Percentiles rank a stretch among this genome's conserved stretches.
Conservation (phyloP, 768 basidiomycete genomes). For the Boletus insuetus region DNA sequence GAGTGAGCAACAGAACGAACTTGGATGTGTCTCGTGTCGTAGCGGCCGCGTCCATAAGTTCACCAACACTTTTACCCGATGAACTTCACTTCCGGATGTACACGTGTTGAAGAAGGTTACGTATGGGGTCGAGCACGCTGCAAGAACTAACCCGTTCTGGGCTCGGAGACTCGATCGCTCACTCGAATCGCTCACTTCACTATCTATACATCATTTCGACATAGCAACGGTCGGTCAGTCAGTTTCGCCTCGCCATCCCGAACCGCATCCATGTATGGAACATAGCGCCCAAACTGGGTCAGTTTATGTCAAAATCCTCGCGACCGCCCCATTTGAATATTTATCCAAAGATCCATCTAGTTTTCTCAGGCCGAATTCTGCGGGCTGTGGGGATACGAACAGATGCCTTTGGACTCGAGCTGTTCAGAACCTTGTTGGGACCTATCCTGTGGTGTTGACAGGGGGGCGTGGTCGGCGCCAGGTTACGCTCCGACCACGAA, state of each 20-base stretch:
- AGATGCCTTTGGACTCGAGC: slow-evolving; percentile 20
- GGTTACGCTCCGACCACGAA: slow-evolving; percentile 16
- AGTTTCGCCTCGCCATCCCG: slow-evolving; percentile 4
- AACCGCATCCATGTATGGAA: slow-evolving; percentile 10
- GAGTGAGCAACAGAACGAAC: slow-evolving; percentile 9
- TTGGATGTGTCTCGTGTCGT: slow-evolving; percentile 18
- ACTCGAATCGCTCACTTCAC: slow-evolving; percentile 20
- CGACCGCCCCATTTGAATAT: slow-evolving; percentile 12
- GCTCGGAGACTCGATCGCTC: slow-evolving; percentile 26
- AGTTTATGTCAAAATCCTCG: slow-evolving; percentile 23
- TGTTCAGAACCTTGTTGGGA: slow-evolving; percentile 10
- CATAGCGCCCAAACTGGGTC: slow-evolving; percentile 10
- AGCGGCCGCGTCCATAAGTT: slow-evolving; percentile 11
- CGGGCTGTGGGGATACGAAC: slow-evolving; percentile 28
- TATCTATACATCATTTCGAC: slow-evolving; percentile 16
- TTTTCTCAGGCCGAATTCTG: slow-evolving; percentile 22
- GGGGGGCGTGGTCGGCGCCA: slow-evolving; percentile 14
- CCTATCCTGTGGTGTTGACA: slow-evolving; percentile 20
- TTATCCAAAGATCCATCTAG: slow-evolving; percentile 17
- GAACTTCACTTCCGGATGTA: slow-evolving; percentile 21
- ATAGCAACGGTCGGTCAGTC: slow-evolving; percentile 25
- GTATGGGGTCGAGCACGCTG: slow-evolving; percentile 24
- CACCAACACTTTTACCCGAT: slow-evolving; percentile 10
- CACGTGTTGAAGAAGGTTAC: slow-evolving; percentile 29
- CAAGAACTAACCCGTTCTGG: slow-evolving; percentile 22